Base-by-base conservation (phyloP, 148 eudicot species). In the Rhododendron ovatum region DNA sequence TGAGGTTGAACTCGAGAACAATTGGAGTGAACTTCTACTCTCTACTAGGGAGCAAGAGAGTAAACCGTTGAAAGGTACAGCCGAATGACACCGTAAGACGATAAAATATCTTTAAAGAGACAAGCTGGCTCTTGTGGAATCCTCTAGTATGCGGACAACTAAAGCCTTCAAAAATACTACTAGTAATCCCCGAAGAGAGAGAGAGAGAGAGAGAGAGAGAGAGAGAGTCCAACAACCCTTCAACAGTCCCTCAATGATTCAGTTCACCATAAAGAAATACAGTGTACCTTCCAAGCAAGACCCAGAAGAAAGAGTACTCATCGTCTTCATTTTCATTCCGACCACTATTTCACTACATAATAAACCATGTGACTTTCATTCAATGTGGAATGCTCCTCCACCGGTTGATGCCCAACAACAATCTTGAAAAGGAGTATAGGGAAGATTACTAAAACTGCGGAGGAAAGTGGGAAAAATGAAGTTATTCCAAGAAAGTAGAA, bases 201-300 rank as follows among this genome's bases (percentile, higher is more conserved):
- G 33, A 24, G 26, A 37, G 39, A 37, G 39, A 35, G 37, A 35
- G 37, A 35, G 51, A 15, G 65, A 20, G 33, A 53, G 18, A 30
- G 71, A 6, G 24, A 1, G 26, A 13, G n/a, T 6, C 67, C 86
- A 86, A 86, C 84, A 8, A 86, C 87, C 84, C 84, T 86, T 86
- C 87, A 86, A 80, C 84, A 79, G 30, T 33, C 22, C 47, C 24
- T 80, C 39, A 26, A 79, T 4, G 35, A n/a, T n/a, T 30, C 37
- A 80, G 35, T 26, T 71, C 76, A 30, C 20, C 15, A 33, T 75
- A 75, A 37, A 75, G 3, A 75, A 75, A 17, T 35, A 51, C 8
- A 3, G 9, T 5, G 6, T n/a, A n/a, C 35, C 12, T 67, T 81
- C 71, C 47, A 33, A 35, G 43, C 71, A 33, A 33, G 69, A 53